Evolutionary conservation across 805 yeast genomes (phyloP), one percentile per base, ranked within the genome.

Genomic region (Kluyveromyces lactis): DNA sequence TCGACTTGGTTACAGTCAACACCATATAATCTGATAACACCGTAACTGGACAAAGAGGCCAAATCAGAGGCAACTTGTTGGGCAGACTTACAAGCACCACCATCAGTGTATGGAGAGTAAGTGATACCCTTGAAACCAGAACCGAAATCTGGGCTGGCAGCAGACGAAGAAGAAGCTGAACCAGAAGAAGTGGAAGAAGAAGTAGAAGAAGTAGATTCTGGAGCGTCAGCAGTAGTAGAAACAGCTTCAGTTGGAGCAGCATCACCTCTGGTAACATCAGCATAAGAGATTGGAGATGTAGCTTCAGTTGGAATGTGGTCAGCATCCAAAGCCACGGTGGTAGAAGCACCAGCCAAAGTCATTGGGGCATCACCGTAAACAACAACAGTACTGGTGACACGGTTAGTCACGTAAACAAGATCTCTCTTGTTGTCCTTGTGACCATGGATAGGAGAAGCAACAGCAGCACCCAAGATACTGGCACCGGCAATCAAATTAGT

Each of bases 1-100:
- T 67, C 76, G 51, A 81, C 92, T 67, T 83, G 92, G 71, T 64
- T 60, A 73, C 95, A 84, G 71, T 84, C 95, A 51, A 79, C 86
- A 72, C 90, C 92, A 71, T 84, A 84, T 48, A 84, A 66, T 76
- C 95, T 79, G 62, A 84, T 77, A 45, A 79, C 52, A 40, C 64
- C 68, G 65, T 62, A 84, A 42, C 57, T 75, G 10, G 74, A 43
- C 47, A 84, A 64, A 44, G 62, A 43, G 15, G 72, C 68, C 41
- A 84, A 55, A 50, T 84, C 95, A 21, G 75, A 51, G 43, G 73
- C 66, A 49, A 84, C 82, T 50, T 73, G 69, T 19, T 65, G 47
- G 28, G 75, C 63, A 28, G 81, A 56, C 68, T 84, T 84, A 71
- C 95, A 84, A 19, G 64, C 63, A 62, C 89, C 90, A 44, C 70